Conservation (phyloP, 805 yeast species). For the Jamesozyma piceae region DNA sequence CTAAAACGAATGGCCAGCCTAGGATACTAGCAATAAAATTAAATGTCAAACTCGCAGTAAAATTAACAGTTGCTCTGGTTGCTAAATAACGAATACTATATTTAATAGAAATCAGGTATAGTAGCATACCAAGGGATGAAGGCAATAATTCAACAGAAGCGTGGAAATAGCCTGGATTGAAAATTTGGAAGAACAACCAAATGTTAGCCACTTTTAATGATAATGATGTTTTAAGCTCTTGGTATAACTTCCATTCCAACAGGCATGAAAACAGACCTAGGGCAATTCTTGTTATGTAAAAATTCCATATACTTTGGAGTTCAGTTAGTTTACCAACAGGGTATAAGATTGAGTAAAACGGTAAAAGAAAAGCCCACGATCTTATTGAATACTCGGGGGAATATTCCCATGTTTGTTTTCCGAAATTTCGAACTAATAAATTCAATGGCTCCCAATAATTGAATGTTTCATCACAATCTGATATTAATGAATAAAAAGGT, state of each 20-base stretch:
- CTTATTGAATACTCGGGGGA: constrained; percentile 83
- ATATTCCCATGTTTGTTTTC: constrained; percentile 94
- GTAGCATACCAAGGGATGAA: constrained; percentile 62
- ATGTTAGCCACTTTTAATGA: constrained; percentile 38
- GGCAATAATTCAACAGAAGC: constrained; percentile 83
- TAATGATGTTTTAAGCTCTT: constrained; percentile 17
- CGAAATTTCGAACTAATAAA: constrained; percentile 65
- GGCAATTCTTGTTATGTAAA: constrained; percentile 19
- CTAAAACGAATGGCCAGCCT: constrained; percentile 88
- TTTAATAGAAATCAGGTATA: constrained; percentile 27
- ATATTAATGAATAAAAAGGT: constrained; percentile 49
- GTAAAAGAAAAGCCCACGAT: constrained; percentile 70
- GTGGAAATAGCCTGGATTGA: constrained; percentile 79
- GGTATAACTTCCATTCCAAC: constrained; percentile 37
- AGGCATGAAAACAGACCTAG: constrained; percentile 22
- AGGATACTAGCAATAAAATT: constrained; percentile 55
- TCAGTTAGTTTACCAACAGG: constrained; percentile 25
- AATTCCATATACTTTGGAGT: constrained; percentile 18
- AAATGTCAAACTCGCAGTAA: constrained; percentile 22
- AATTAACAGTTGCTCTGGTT: constrained; percentile 14
- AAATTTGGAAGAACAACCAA: constrained; percentile 52
- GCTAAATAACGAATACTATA: constrained; percentile 24
- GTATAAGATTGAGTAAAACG: constrained; percentile 24
- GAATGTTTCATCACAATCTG: constrained; percentile 89
- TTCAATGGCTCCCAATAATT: constrained; percentile 95